Evolutionary conservation across 2,329 filamentous ascomycete species (phyloP).

Genomic region (Saccharata proteae): DNA sequence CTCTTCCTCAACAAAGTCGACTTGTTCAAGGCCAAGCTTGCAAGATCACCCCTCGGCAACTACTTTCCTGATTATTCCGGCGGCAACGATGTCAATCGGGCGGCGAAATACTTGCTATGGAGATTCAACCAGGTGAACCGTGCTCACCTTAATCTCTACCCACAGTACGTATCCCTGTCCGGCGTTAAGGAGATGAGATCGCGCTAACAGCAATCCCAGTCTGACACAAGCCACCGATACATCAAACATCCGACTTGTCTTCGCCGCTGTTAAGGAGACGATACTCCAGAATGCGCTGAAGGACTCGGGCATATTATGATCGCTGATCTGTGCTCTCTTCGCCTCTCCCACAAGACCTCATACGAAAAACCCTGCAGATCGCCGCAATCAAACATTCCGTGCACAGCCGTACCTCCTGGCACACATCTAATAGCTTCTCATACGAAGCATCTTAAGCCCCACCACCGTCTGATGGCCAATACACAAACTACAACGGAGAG

Average conservation of each 20-base stretch:
- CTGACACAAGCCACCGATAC: slow-evolving; percentile 98
- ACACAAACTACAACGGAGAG: too few relatives aligned
- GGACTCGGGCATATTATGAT: slow-evolving; percentile 80
- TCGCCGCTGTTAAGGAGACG: slow-evolving; percentile 96
- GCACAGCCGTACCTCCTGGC: slow-evolving; percentile 9
- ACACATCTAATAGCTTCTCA: slow-evolving; percentile 8
- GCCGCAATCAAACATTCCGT: slow-evolving; percentile 9
- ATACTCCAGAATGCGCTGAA: slow-evolving; percentile 97
- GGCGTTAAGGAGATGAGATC: background rate
- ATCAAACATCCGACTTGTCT: slow-evolving; percentile 93
- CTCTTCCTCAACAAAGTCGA: slow-evolving; percentile 98
- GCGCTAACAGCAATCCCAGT: slow-evolving; percentile 35
- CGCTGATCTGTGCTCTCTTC: background rate
- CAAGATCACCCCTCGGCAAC: slow-evolving; percentile 76
- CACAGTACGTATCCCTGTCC: slow-evolving; percentile 60
- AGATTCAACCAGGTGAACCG: slow-evolving; percentile 97
- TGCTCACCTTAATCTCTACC: slow-evolving; percentile 90
- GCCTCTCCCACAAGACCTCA: slow-evolving; percentile 4
- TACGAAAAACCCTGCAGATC: slow-evolving; percentile 7
- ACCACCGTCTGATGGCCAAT: slow-evolving; percentile 3
- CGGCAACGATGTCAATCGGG: slow-evolving; percentile 94
- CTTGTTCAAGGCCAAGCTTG: slow-evolving; percentile 90
- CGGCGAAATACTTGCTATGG: slow-evolving; percentile 95
- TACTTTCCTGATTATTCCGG: slow-evolving; percentile 98
- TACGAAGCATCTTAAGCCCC: slow-evolving; percentile 5